Percentiles rank a stretch among this genome's conserved stretches.
Evolutionary conservation across 768 basidiomycete genomes (phyloP).

Genomic region (Lanmaoa rubissima): DNA sequence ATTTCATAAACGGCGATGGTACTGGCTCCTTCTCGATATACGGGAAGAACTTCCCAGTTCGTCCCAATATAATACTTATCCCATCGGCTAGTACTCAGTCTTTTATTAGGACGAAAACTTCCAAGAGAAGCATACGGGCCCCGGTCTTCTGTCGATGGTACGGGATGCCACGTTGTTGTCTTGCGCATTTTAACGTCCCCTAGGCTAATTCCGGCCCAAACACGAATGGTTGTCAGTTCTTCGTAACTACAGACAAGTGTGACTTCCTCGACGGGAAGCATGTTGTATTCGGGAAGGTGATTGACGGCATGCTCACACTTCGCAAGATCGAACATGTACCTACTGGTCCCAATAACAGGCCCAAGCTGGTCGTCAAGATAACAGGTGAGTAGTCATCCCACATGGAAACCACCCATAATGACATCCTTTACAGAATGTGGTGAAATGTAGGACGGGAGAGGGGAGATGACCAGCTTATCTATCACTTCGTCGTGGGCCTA

Average conservation of each 20-base stretch:
- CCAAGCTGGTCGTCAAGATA: conserved; percentile 86
- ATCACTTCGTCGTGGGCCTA: neutral
- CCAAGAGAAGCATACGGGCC: conserved; percentile 78
- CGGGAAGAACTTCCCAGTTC: conserved; percentile 87
- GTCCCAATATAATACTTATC: conserved; percentile 16
- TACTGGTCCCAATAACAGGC: conserved; percentile 86
- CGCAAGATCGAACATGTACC: conserved; percentile 96
- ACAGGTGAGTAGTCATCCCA: conserved; percentile 51
- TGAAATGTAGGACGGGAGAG: conserved; percentile 45
- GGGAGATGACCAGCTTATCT: neutral
- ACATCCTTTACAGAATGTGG: conserved; percentile 46
- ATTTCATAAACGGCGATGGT: conserved; percentile 92
- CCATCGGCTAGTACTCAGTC: neutral
- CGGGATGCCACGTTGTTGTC: conserved; percentile 5
- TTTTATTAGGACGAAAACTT: conserved; percentile 87
- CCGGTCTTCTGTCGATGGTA: conserved; percentile 92
- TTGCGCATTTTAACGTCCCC: conserved; percentile 1
- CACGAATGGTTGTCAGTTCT: conserved; percentile 98
- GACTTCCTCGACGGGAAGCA: conserved; percentile 96
- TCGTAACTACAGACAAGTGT: conserved; percentile 93
- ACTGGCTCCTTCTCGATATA: conserved; percentile 98
- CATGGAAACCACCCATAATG: neutral
- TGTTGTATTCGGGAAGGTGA: conserved; percentile 87
- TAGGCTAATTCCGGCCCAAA: conserved; percentile 95
- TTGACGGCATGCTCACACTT: conserved; percentile 92